phyloP scores from a whole-genome alignment of 148 eudicot genomes.

The Simmondsia chinensis region DNA sequence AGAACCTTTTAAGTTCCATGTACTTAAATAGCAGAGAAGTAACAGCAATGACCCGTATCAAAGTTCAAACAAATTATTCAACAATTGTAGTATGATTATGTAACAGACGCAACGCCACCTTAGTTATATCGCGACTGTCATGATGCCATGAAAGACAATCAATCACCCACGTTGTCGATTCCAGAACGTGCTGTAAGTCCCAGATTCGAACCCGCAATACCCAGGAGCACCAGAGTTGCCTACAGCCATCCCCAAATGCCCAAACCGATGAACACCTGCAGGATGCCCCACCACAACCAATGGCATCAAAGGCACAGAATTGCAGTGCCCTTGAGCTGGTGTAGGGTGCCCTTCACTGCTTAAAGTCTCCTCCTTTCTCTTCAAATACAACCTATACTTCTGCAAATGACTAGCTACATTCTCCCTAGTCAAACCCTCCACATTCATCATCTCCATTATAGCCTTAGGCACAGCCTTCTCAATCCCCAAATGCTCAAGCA shows the following conservation, averaged over 20 bases:
- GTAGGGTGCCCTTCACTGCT: slow-evolving; percentile 5
- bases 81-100: too few species aligned
- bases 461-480: slow-evolving; percentile 43
- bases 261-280: slow-evolving; percentile 10
- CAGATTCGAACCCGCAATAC: slow-evolving; percentile 23
- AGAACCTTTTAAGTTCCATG: too few species aligned
- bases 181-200: slow-evolving; percentile 14
- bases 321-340: not conserved
- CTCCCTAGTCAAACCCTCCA: slow-evolving; percentile 39
- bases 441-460: slow-evolving; percentile 43
- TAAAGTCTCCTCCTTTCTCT: slow-evolving; percentile 19
- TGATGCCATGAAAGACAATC: not conserved
- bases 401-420: slow-evolving; percentile 49
- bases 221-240: slow-evolving; percentile 11
- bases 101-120: too few species aligned
- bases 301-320: slow-evolving; percentile 17
- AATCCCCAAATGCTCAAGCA: slow-evolving; percentile 30
- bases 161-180: slow-evolving; percentile 22
- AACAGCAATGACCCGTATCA: too few species aligned
- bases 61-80: too few species aligned
- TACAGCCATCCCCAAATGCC: slow-evolving; percentile 15
- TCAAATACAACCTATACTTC: slow-evolving; percentile 39
- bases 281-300: slow-evolving; percentile 16
- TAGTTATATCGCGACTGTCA: too few species aligned
- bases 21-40: too few species aligned